These are phyloP conservation scores for Suhomyces emberorum DNA, from an alignment of 805 yeast species.

Conservation along the genomic window DNA sequence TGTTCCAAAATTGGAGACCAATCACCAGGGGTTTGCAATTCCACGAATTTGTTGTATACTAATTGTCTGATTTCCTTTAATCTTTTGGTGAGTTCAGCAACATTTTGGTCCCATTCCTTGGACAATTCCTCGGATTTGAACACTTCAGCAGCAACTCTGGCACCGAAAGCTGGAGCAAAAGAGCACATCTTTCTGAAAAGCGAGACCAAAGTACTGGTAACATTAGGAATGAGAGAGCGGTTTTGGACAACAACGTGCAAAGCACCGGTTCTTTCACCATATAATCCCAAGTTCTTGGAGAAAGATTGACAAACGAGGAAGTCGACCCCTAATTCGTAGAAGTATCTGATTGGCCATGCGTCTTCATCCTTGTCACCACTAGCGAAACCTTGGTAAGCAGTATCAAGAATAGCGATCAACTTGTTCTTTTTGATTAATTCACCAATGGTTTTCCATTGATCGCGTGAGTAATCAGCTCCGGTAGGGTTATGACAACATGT, in stretches of 20 bases:
- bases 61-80: conserved; percentile 28
- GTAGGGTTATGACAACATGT: conserved; percentile 47
- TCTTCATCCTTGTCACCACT: conserved; percentile 28
- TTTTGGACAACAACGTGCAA: conserved; percentile 31
- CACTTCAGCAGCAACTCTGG: conserved; percentile 36
- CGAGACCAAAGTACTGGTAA: conserved; percentile 26
- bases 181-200: conserved; percentile 41
- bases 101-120: conserved; percentile 36
- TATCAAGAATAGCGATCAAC: conserved; percentile 34
- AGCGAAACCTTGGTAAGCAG: conserved; percentile 43
- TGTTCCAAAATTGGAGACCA: conserved; percentile 38
- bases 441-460: conserved; percentile 35
- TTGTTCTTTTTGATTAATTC: conserved; percentile 21
- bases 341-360: conserved; percentile 38
- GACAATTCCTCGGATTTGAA: conserved; percentile 21
- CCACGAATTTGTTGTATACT: conserved; percentile 26
- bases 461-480: conserved; percentile 36
- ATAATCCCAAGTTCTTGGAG: conserved; percentile 42
- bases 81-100: conserved; percentile 27
- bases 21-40: conserved; percentile 41
- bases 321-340: conserved; percentile 24
- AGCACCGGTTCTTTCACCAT: conserved; percentile 39
- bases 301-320: conserved; percentile 35
- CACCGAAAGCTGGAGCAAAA: conserved; percentile 47
- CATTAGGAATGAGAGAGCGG: conserved; percentile 11